phyloP scores from a whole-genome alignment of 1,284 basidiomycete species.

The Microbotryomycetes sp. region DNA sequence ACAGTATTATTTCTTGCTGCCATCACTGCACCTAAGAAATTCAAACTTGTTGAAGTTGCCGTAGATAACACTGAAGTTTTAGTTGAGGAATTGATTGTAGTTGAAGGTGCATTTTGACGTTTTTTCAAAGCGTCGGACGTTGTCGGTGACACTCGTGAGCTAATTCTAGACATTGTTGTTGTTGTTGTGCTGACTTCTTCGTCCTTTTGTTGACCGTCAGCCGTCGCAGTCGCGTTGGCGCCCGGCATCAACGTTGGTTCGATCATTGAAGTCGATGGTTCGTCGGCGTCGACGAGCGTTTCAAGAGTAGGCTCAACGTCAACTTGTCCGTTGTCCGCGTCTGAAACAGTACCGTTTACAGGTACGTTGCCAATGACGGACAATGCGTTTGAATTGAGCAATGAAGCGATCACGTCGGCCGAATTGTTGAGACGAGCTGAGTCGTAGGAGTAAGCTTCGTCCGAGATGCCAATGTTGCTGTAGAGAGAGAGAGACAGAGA shows the following conservation, averaged over 20 bases:
- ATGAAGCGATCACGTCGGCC: conserved; percentile 49
- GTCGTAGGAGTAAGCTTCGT: conserved; percentile 51
- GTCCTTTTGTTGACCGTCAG: not conserved
- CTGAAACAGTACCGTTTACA: conserved; percentile 57
- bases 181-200: not conserved
- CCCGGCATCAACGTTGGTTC: conserved; percentile 3
- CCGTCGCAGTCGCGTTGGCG: conserved; percentile 2
- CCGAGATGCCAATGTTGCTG: conserved; percentile 1
- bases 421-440: conserved; percentile 55
- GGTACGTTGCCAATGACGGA: conserved; percentile 36
- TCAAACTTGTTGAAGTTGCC: conserved; percentile 2
- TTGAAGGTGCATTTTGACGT: not conserved
- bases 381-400: conserved; percentile 44
- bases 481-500: conserved; percentile 48
- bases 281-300: not conserved
- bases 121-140: not conserved
- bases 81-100: not conserved
- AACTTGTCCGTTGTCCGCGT: conserved; percentile 49
- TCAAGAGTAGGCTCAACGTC: not conserved
- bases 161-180: no score
- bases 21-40: conserved; percentile 28
- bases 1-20: conserved; percentile 28
- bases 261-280: not conserved
- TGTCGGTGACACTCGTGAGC: not conserved
- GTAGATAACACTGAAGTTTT: not conserved